These are phyloP conservation scores for Oemleria cerasiformis DNA, from an alignment of 306 rosid genomes.

Conservation along the genomic window DNA sequence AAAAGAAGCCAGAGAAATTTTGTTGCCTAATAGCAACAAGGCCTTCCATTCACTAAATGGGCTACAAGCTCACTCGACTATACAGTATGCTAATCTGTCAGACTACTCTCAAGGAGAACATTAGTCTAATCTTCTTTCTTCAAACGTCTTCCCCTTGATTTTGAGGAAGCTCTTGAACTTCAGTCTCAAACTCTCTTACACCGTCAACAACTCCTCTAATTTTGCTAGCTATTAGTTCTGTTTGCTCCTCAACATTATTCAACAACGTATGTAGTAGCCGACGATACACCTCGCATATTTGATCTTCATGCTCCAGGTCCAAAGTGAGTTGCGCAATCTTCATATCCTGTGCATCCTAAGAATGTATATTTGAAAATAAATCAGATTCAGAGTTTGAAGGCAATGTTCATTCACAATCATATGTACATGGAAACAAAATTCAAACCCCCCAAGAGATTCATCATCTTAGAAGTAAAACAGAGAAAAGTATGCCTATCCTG, in stretches of 20 bases:
- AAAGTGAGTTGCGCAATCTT: conserved; percentile 30
- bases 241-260: conserved; percentile 33
- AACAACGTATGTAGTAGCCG: conserved; percentile 24
- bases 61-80: not conserved
- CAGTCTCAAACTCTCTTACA: conserved; percentile 28
- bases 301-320: conserved; percentile 38
- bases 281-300: conserved; percentile 28
- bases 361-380: not conserved
- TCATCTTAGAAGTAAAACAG: not conserved
- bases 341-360: conserved; percentile 37
- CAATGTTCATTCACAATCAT: not conserved
- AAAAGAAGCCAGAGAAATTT: not conserved
- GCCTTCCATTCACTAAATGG: not conserved
- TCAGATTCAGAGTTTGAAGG: not conserved
- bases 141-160: not conserved
- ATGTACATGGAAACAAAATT: not conserved
- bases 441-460: not conserved
- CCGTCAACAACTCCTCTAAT: conserved; percentile 15
- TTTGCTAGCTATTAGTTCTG: conserved; percentile 27
- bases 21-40: not conserved
- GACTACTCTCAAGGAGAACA: conserved; percentile 3
- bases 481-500: not conserved
- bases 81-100: not conserved
- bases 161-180: conserved; percentile 21
- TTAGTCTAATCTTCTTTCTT: not conserved